Percentiles rank a stretch among this genome's conserved stretches.
These are phyloP conservation scores for Russula emetica DNA, from an alignment of 768 basidiomycete species.

Conservation along the genomic window DNA sequence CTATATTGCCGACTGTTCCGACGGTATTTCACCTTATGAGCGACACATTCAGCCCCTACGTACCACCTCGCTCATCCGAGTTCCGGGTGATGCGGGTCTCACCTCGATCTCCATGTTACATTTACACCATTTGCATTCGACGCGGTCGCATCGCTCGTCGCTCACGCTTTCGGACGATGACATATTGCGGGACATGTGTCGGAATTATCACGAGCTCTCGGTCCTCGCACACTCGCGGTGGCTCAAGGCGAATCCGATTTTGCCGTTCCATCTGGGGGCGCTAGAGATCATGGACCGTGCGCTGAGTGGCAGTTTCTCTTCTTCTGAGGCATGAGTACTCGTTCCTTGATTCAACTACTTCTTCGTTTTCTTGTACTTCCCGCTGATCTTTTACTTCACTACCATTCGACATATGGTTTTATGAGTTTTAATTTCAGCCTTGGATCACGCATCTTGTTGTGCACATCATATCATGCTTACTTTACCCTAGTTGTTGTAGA, in stretches of 20 bases:
- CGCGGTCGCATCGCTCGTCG: slow-evolving; percentile 42
- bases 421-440: slow-evolving; percentile 10
- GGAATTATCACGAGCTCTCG: slow-evolving; percentile 65
- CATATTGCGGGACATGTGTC: slow-evolving; percentile 52
- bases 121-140: slow-evolving; percentile 55
- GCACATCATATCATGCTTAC: slow-evolving; percentile 21
- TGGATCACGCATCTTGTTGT: slow-evolving; percentile 19
- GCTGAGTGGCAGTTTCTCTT: slow-evolving; percentile 34
- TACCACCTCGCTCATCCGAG: slow-evolving; percentile 55
- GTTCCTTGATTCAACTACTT: neutral
- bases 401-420: slow-evolving; percentile 2
- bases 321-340: slow-evolving; percentile 28
- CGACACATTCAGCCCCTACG: slow-evolving; percentile 45
- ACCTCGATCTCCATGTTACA: slow-evolving; percentile 50
- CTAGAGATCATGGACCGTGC: slow-evolving; percentile 55
- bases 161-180: slow-evolving; percentile 35
- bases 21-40: slow-evolving; percentile 38
- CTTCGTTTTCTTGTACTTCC: slow-evolving; percentile 8
- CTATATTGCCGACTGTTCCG: slow-evolving; percentile 36
- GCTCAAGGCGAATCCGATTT: slow-evolving; percentile 45
- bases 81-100: slow-evolving; percentile 45
- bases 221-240: slow-evolving; percentile 51
- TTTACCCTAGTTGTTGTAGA: slow-evolving; percentile 24
- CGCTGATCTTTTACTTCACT: neutral
- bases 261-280: slow-evolving; percentile 75